Evolutionary conservation across 1,284 basidiomycete species (phyloP).

Genomic region (Veloboletus limbatus): DNA sequence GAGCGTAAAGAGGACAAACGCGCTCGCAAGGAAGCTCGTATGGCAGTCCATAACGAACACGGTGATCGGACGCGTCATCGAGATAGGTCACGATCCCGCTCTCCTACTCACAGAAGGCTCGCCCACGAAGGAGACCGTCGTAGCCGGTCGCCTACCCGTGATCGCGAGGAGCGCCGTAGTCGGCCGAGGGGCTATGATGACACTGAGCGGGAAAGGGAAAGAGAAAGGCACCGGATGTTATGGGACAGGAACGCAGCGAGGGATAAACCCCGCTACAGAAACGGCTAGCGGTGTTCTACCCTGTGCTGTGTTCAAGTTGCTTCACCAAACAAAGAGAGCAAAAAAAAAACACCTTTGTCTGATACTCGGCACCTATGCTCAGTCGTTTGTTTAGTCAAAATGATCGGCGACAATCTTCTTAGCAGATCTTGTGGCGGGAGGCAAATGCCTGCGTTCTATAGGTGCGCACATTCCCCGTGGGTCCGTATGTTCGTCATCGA

Average conservation of each 20-base stretch:
- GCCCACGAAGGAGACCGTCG: constrained; percentile 19
- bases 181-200: constrained; percentile 39
- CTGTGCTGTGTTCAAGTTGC: constrained; percentile 1
- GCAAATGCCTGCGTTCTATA: constrained; percentile 18
- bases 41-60: constrained; percentile 35
- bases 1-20: constrained; percentile 60
- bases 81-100: constrained; percentile 44
- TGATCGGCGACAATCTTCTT: constrained; percentile 14
- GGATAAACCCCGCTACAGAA: constrained; percentile 27
- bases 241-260: constrained; percentile 49
- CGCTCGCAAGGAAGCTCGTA: constrained; percentile 46
- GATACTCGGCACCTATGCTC: constrained; percentile 9
- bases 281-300: constrained; percentile 19
- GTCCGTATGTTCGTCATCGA: constrained; percentile 13
- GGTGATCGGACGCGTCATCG: constrained; percentile 26
- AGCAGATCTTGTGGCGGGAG: constrained; percentile 16
- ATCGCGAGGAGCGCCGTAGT: constrained; percentile 19
- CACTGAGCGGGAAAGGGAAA: constrained; percentile 45
- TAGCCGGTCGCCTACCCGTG: constrained; percentile 30
- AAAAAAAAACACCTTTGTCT: constrained; percentile 5
- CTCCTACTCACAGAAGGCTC: constrained; percentile 33
- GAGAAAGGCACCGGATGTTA: constrained; percentile 48
- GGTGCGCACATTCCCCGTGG: constrained; percentile 12
- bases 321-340: constrained; percentile 8
- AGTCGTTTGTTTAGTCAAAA: constrained; percentile 12